Base-by-base conservation (phyloP, 2,329 filamentous ascomycete genomes). In the Aspergillus felis region DNA sequence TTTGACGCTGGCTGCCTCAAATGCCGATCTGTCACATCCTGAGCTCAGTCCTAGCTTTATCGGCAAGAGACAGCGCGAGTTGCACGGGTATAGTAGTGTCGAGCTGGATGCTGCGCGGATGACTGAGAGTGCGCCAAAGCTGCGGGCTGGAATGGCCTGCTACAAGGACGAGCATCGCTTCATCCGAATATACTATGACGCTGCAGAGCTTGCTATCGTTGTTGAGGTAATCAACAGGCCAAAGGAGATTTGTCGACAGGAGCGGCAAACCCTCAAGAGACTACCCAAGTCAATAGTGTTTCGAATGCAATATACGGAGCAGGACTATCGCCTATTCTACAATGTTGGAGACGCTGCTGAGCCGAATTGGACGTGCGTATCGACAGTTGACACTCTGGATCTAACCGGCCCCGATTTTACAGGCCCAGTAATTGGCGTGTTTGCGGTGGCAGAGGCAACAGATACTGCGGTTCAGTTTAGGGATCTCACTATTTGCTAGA, bases 361-460 rank as follows among this genome's bases (percentile, higher is more conserved):
- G 35, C 24, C 49, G 12, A 47, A 50, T 14, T 65, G 65, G 62
- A 48, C 9, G 4, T 41, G 38, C 1, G 38, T 68, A 44, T 59
- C 59, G 17, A 46, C 27, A 1, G 59, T 71, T 25, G 66, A 69
- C 53, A 66, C 65, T 9, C 28, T 69, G 25, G 68, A 73, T 7
- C 56, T 73, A 63, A 71, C 67, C 0, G 66, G 64, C 9, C 66
- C 62, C 22, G 71, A 74, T 57, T 74, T 74, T 56, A 68, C 70
- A 1, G 71, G 71, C 0, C 70, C 72, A 1, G 61, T 74, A 0
- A 64, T 74, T 53, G 71, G 71, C 1, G 44, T 68, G 1, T 74
- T 68, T 48, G 68, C 68, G 17, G 51, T 64, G 29, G 47, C 41
- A 6, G 10, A 29, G n/a, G 3, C 41, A 44, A 22, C 24, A n/a